These are phyloP conservation scores for Neurospora sp. DNA, from an alignment of 495 filamentous ascomycete species.

Conservation along the genomic window DNA sequence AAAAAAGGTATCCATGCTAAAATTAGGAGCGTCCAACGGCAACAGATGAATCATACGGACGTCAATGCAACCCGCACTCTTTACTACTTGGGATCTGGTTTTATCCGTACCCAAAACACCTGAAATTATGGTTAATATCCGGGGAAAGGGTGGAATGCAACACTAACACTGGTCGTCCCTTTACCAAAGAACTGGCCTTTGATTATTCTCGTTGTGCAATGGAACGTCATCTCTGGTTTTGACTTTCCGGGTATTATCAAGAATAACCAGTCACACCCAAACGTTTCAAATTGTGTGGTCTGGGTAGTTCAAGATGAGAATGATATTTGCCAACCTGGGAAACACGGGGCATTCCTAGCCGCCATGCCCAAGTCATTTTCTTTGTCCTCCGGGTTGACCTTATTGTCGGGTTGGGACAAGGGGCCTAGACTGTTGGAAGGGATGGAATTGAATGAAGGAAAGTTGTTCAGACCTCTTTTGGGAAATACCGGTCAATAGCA, in stretches of 20 bases:
- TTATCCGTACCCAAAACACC: not conserved
- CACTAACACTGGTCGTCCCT: not conserved
- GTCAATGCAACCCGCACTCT: not conserved
- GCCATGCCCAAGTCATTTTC: not conserved
- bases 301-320: not conserved
- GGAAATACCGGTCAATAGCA: not conserved
- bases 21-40: not conserved
- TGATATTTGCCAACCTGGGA: not conserved
- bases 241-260: not conserved
- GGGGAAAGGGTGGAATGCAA: not conserved
- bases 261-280: not conserved
- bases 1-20: too few relatives aligned
- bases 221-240: not conserved
- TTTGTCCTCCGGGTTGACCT: not conserved
- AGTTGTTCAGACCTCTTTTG: not conserved
- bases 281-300: not conserved
- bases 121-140: not conserved
- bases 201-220: not conserved
- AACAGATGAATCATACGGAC: not conserved
- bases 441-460: not conserved
- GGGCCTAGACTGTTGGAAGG: not conserved
- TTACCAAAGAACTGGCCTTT: not conserved
- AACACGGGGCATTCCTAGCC: not conserved
- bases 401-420: not conserved
- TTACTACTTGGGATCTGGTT: not conserved